phyloP scores from a whole-genome alignment of 1,139 yeast genomes.

The Lizanozyma gosingica region DNA sequence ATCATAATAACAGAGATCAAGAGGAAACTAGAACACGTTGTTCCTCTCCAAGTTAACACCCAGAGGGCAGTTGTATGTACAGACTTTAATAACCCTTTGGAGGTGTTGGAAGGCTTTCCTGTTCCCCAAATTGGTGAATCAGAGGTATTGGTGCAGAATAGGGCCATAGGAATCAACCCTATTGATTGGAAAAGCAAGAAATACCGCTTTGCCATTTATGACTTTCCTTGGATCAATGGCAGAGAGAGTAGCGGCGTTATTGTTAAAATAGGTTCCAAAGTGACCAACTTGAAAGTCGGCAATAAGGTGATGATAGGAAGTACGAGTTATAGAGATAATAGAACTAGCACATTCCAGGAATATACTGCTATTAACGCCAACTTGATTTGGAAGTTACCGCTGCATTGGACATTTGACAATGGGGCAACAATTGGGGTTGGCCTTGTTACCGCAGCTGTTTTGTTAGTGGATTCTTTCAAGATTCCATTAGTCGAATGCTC shows the following conservation, averaged over 20 bases:
- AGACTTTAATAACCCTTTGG: conserved; percentile 12
- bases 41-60: background rate
- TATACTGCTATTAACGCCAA: conserved; percentile 35
- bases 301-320: conserved; percentile 33
- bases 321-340: conserved; percentile 36
- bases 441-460: conserved; percentile 33
- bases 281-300: conserved; percentile 17
- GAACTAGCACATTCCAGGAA: conserved; percentile 41
- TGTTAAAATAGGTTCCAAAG: conserved; percentile 23
- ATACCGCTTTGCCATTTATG: conserved; percentile 37
- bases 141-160: conserved; percentile 31
- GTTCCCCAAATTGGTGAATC: conserved; percentile 14
- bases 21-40: background rate
- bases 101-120: conserved; percentile 7
- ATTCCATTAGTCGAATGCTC: conserved; percentile 8
- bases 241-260: conserved; percentile 37
- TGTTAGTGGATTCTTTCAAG: conserved; percentile 24
- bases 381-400: conserved; percentile 33
- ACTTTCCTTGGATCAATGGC: conserved; percentile 44
- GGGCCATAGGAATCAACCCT: conserved; percentile 37
- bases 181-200: conserved; percentile 45
- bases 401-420: conserved; percentile 19
- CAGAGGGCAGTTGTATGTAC: conserved; percentile 4
- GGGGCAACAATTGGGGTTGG: conserved; percentile 43
- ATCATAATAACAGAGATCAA: background rate